These are phyloP conservation scores for Poronia punctata DNA, from an alignment of 495 filamentous ascomycete genomes.

Conservation along the genomic window DNA sequence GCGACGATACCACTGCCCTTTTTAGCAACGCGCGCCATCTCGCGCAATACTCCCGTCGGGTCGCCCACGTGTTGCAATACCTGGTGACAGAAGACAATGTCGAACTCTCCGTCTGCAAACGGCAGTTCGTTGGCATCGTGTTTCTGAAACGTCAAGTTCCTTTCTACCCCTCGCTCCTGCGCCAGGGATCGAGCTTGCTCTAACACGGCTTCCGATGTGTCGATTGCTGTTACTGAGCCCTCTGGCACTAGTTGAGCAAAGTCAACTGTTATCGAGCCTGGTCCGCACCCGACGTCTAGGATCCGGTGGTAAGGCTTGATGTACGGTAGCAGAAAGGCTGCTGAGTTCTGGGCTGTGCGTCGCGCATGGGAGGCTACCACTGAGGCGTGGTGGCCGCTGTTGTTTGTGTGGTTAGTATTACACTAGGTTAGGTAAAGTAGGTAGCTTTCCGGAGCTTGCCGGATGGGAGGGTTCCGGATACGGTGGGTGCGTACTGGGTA, in stretches of 20 bases:
- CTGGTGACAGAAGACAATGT: constrained; percentile 46
- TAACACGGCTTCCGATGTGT: constrained; percentile 22
- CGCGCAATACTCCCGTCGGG: constrained; percentile 35
- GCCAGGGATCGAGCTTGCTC: constrained; percentile 33
- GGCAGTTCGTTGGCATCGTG: constrained; percentile 40
- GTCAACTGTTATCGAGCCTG: constrained; percentile 49
- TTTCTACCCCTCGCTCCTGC: constrained; percentile 27
- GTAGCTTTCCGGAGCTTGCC: no score
- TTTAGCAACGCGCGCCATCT: constrained; percentile 45
- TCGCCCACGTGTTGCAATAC: constrained; percentile 42
- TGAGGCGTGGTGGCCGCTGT: constrained; percentile 43
- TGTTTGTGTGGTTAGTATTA: no score
- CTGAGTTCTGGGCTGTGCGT: constrained; percentile 48
- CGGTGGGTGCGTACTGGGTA: no score
- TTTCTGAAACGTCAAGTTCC: constrained; percentile 42
- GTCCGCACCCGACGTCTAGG: constrained; percentile 52
- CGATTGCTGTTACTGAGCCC: constrained; percentile 36
- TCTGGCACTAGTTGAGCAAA: constrained; percentile 40
- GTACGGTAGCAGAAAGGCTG: constrained; percentile 43
- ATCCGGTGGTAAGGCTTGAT: constrained; percentile 43
- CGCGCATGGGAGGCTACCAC: constrained; percentile 44
- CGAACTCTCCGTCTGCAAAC: constrained; percentile 42
- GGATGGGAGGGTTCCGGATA: no score
- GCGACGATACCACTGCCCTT: constrained; percentile 47
- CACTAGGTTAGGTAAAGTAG: no score